A percentile compares a stretch with the other conserved stretches of the same genome.
Evolutionary conservation across 192 early-diverging fungal species (phyloP).

Genomic region (Coemansia sp.): DNA sequence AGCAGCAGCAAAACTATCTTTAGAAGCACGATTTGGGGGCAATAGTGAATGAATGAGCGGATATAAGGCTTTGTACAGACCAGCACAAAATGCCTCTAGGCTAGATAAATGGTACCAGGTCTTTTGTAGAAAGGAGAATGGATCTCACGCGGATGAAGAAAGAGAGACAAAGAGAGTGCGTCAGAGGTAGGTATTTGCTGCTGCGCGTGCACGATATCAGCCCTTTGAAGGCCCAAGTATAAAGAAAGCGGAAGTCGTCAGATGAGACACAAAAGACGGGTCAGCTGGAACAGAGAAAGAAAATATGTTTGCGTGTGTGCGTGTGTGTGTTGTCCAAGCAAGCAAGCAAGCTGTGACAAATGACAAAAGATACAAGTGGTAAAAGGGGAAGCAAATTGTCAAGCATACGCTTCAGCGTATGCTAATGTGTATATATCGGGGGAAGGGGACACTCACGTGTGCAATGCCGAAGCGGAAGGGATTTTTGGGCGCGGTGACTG

Average conservation of each 20-base stretch:
- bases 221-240: too few species aligned
- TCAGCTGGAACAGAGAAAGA: too few species aligned
- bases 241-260: too few species aligned
- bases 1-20: too few species aligned
- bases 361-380: too few species aligned
- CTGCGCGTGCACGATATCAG: too few species aligned
- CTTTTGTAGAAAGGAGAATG: conserved; percentile 4
- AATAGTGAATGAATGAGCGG: neutral
- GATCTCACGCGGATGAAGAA: conserved; percentile 1
- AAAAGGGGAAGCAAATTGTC: neutral
- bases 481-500: neutral
- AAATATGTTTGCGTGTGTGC: too few species aligned
- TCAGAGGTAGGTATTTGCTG: too few species aligned
- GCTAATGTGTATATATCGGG: neutral
- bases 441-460: neutral
- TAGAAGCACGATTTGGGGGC: neutral
- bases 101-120: conserved; percentile 10
- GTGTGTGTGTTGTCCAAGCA: too few species aligned
- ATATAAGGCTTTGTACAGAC: neutral
- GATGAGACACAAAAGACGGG: too few species aligned
- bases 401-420: neutral
- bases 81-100: too few species aligned
- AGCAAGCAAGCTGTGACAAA: neutral
- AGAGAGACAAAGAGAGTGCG: too few species aligned
- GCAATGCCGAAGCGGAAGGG: conserved; percentile 1